Percentiles rank a stretch among this genome's conserved stretches.
phyloP scores from a whole-genome alignment of 23 red algal genomes.

The Gracilaria caudata region DNA sequence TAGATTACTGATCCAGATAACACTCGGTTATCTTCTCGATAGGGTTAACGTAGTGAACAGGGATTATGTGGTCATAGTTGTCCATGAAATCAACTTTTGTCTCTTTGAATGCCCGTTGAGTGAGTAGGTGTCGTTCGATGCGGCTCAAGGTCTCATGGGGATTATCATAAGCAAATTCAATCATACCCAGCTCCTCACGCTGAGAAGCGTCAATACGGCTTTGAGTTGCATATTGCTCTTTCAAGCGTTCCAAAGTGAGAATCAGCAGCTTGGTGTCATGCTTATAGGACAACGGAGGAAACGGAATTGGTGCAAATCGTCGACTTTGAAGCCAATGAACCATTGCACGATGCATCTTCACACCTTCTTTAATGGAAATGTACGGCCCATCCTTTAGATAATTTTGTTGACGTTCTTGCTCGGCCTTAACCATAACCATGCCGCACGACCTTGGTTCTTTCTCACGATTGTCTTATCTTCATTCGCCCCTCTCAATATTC shows the following conservation, averaged over 20 bases:
- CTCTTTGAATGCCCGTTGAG: slow-evolving; percentile 80
- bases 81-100: slow-evolving; percentile 89
- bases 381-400: slow-evolving; percentile 96
- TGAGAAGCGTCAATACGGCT: slow-evolving; percentile 81
- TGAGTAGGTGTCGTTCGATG: slow-evolving; percentile 87
- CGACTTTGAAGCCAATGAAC: slow-evolving; percentile 91
- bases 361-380: slow-evolving; percentile 83
- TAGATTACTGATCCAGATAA: slow-evolving; percentile 94
- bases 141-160: slow-evolving; percentile 91
- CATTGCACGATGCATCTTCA: slow-evolving; percentile 86
- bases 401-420: slow-evolving; percentile 88
- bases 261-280: slow-evolving; percentile 96
- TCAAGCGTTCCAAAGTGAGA: slow-evolving; percentile 89
- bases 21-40: slow-evolving; percentile 94
- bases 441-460: slow-evolving; percentile 91
- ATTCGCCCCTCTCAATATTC: slow-evolving; percentile 85
- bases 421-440: slow-evolving; percentile 86
- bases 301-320: slow-evolving; percentile 89
- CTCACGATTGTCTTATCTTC: slow-evolving; percentile 96
- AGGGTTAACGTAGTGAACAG: slow-evolving; percentile 89
- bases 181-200: slow-evolving; percentile 86
- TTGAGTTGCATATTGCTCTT: slow-evolving; percentile 80
- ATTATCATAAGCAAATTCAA: slow-evolving; percentile 88
- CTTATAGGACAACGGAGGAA: slow-evolving; percentile 87
- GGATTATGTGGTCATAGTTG: slow-evolving; percentile 86